These are phyloP conservation scores for Botryotinia globosa DNA, from an alignment of 2,329 filamentous ascomycete species.

Conservation along the genomic window DNA sequence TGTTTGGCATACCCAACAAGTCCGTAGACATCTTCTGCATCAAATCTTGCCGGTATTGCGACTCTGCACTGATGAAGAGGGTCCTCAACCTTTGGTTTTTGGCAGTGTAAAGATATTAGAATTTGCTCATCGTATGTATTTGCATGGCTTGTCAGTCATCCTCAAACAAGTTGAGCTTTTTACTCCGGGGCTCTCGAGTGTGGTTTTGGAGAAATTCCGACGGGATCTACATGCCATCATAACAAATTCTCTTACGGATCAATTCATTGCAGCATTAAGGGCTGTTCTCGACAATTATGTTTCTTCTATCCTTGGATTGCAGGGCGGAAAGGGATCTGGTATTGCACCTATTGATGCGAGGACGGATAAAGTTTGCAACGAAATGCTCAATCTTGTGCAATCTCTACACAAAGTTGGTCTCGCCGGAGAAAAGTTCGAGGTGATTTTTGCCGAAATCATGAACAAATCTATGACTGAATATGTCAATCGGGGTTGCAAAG, in stretches of 20 bases:
- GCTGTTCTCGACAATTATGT: conserved; percentile 54
- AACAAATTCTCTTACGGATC: conserved; percentile 57
- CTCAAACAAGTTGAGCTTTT: conserved; percentile 44
- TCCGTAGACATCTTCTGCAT: conserved; percentile 58
- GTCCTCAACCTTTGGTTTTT: conserved; percentile 46
- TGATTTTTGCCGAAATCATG: conserved; percentile 70
- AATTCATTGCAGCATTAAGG: conserved; percentile 53
- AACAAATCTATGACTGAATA: conserved; percentile 62
- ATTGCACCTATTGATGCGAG: background rate
- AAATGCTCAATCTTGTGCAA: conserved; percentile 55
- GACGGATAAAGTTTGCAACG: conserved; percentile 45
- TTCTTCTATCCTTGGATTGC: conserved; percentile 46
- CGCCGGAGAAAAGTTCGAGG: conserved; percentile 66
- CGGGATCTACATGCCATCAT: conserved; percentile 63
- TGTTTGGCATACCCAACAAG: conserved; percentile 60
- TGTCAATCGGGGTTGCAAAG: conserved; percentile 59
- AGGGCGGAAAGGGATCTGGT: background rate
- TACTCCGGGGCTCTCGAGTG: conserved; percentile 38
- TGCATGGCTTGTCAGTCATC: conserved; percentile 53
- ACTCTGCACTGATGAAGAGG: conserved; percentile 40
- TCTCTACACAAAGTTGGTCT: conserved; percentile 64
- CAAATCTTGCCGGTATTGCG: conserved; percentile 57
- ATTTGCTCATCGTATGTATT: conserved; percentile 56
- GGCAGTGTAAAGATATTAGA: conserved; percentile 57
- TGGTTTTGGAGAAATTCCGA: conserved; percentile 51